Base-by-base conservation (phyloP, 2,329 filamentous ascomycete genomes). In the Trichophyton simii region DNA sequence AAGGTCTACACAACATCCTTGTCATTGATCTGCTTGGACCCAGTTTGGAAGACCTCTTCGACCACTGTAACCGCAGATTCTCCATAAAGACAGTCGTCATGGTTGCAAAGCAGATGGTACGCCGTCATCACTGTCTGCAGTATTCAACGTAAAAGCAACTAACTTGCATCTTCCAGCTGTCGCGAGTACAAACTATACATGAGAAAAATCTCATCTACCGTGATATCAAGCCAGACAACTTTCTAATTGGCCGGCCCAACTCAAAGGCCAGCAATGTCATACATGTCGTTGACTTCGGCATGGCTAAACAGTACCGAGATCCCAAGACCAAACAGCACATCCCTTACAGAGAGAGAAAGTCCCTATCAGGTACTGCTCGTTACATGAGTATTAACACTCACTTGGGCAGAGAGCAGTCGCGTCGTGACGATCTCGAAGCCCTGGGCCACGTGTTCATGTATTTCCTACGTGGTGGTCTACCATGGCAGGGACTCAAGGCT, bases 311-410 rank as follows among this genome's bases (percentile, higher is more conserved):
- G 75, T 99, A 97, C 76, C 87, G 94, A 68, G 94, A 99, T 70
- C 94, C 94, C 61, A 97, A 97, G 81, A 96, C 94, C 42, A 97
- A 97, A 78, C 94, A 97, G 76, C 94, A 99, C 77, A 97, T 97
- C 68, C 91, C 94, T 11, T 97, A 97, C 75, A 85, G 94, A 70
- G 94, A 97, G 79, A 85, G 94, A 70, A 99, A 99, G 78, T 96
- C 92, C 3, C 80, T 99, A 63, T 97, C 92, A 3, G 94, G 94
- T 65, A 99, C 94, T 62, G 94, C 94, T 65, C 85, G 94, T 73
- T 99, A 99, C 77, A 97, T 97, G 94, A 95, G 90, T 78, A 97
- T 99, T 83, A 99, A 99, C 78, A 99, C 94, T 61, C 94, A 99
- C 81, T 78, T 97, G 67, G 94, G 94, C 60, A 86, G 94, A 63